Evolutionary conservation across 164 flowering plant genomes (phyloP), one percentile per base, ranked within the genome.

Genomic region (Brasenia schreberi): DNA sequence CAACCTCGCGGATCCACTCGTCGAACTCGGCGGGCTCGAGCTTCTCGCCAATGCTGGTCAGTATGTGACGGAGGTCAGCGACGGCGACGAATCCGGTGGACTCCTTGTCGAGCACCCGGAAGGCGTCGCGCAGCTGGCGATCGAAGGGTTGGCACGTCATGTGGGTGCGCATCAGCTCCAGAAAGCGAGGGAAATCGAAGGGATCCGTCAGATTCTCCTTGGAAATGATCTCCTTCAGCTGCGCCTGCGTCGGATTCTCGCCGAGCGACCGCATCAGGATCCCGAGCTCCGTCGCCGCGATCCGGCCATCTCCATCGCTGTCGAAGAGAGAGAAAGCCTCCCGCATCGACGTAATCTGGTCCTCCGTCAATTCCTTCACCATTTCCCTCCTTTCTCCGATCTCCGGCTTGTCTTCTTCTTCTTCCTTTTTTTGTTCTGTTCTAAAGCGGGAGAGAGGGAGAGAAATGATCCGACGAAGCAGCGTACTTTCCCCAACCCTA

Each of bases 1-100:
- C 94, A 39, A 93, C 88, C 77, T 90, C 98, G 11, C 90, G 85
- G 83, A 93, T 93, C 98, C 98, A 93, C 87, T 90, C 96, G 67
- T 93, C 98, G 63, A 93, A 93, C 81, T 93, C 98, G 7, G 86
- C 77, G 5, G 88, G 89, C 69, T 93, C 97, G 52, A 90, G 84
- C 77, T 90, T 93, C 86, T 93, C 98, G 6, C 98, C 98, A 43
- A 90, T 93, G 67, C 83, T 83, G 19, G 98, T 93, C 27, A 93
- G 75, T 56, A 88, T 83, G 75, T 93, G 98, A n/a, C 92, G 85
- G 65, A 93, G 89, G 76, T 88, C 94, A 39, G 87, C 56, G 59
- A 88, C 98, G 67, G 84, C 72, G 65, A 93, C 97, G 78, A 18
- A 88, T 7, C 97, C 94, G 43, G 94, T 84, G 19, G 76, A 68